Base-by-base conservation (phyloP, 108 stramenopile genomes). In the Hondaea fermentalgiana region DNA sequence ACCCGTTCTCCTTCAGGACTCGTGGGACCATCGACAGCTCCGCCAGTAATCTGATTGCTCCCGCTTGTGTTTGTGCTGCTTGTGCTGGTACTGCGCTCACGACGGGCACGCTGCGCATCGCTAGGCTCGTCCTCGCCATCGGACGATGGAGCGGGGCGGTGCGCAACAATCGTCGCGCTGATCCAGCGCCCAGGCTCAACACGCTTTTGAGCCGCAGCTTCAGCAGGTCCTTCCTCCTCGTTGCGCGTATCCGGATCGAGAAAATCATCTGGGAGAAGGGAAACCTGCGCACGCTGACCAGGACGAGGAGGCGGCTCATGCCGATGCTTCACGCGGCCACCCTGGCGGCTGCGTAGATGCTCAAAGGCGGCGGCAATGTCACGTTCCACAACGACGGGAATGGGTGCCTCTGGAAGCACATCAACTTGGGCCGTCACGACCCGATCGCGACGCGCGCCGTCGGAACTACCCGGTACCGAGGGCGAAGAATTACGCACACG, bases 321-420 rank as follows among this genome's bases (percentile, higher is more conserved):
- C 19, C 51, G 45, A 12, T 23, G 45, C 51, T 10, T 6, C 0
- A 17, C 25, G 25, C 51, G 45, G 6, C 76, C 76, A 3, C 42
- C 21, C n/a, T 53, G 51, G n/a, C 51, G 45, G 28, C 51, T 83
- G 10, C 76, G 45, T 12, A 53, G 45, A 17, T 53, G 49, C 76
- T 83, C 76, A 83, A 83, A 83, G n/a, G 76, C 45, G n/a, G 76
- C 45, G 6, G 49, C 45, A 53, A 83, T 83, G 76, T 83, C 76
- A 12, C 76, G 45, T 45, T 83, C 76, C 45, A 83, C 76, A 35
- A 83, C 76, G 25, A 16, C 49, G 25, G 76, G 76, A 53, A 83
- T 83, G n/a, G 45, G 49, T 12, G 76, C 76, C 8, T 83, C 76
- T 12, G 76, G 76, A 12, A 83, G 51, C n/a, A 83, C 25, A 45